A percentile compares a stretch with the other conserved stretches of the same genome.
Evolutionary conservation across 805 yeast species (phyloP).

Genomic region (Kodamaea kakaduensis): DNA sequence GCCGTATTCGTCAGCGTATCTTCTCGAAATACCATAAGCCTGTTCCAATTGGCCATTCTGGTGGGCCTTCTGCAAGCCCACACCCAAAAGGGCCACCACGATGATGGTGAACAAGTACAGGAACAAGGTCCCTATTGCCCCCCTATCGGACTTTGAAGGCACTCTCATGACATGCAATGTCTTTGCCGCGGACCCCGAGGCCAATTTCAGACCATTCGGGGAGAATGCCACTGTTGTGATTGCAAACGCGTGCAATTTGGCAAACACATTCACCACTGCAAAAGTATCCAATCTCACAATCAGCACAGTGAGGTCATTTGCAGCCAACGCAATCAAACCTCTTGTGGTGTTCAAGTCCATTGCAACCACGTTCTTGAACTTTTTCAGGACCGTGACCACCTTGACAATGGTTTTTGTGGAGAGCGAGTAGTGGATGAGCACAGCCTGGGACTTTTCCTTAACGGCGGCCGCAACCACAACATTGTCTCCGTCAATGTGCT

Average conservation of each 20-base stretch:
- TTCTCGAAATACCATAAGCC: conserved; percentile 16
- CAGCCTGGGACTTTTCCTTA: conserved; percentile 32
- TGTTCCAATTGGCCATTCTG: conserved; percentile 33
- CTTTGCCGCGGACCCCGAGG: conserved; percentile 75
- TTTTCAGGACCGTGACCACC: conserved; percentile 40
- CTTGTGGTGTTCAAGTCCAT: conserved; percentile 41
- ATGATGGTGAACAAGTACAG: conserved; percentile 32
- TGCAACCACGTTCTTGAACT: conserved; percentile 53
- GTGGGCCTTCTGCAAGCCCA: conserved; percentile 31
- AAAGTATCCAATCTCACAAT: conserved; percentile 53
- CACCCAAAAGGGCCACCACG: conserved; percentile 27
- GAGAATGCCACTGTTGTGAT: conserved; percentile 71
- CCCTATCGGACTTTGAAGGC: conserved; percentile 46
- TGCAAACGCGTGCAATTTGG: conserved; percentile 71
- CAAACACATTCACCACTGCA: conserved; percentile 45
- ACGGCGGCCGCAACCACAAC: conserved; percentile 33
- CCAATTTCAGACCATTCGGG: conserved; percentile 61
- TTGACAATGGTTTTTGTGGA: conserved; percentile 39
- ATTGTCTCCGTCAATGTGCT: conserved; percentile 33
- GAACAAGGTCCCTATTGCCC: conserved; percentile 33
- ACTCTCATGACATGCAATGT: conserved; percentile 59
- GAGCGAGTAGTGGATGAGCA: conserved; percentile 43
- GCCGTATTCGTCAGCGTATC: conserved; percentile 17
- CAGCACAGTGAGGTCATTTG: conserved; percentile 63
- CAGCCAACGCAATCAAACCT: conserved; percentile 52